Conservation (phyloP, 768 basidiomycete species). For the Rossbeevera mucosa region DNA sequence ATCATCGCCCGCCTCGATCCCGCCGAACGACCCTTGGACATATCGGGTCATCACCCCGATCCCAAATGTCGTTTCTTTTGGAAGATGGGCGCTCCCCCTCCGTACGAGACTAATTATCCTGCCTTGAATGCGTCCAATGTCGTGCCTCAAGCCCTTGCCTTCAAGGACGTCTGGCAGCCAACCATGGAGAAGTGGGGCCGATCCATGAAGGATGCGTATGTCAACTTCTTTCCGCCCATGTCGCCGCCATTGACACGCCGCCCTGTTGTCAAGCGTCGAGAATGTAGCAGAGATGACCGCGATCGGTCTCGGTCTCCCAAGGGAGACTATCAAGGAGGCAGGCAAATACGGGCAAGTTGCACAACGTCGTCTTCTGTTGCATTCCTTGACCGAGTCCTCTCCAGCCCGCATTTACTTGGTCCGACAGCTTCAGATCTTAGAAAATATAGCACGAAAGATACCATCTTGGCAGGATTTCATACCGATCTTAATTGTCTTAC, state of each 20-base stretch:
- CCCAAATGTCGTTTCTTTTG: conserved; percentile 96
- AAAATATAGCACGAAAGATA: conserved; percentile 73
- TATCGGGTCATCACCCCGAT: conserved; percentile 74
- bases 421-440: conserved; percentile 89
- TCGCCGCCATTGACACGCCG: not conserved
- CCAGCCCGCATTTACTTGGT: conserved; percentile 80
- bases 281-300: conserved; percentile 87
- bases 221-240: conserved; percentile 7
- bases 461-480: conserved; percentile 92
- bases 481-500: conserved; percentile 91
- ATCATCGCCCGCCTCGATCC: conserved; percentile 77
- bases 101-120: conserved; percentile 76
- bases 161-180: conserved; percentile 62
- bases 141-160: conserved; percentile 55
- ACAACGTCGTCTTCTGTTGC: not conserved
- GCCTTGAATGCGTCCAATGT: conserved; percentile 78
- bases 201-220: conserved; percentile 85
- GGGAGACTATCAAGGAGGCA: conserved; percentile 68
- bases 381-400: not conserved
- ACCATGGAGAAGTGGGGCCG: conserved; percentile 84
- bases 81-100: conserved; percentile 71
- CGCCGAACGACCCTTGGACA: conserved; percentile 80
- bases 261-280: conserved; percentile 54
- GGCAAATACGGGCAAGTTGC: conserved; percentile 74
- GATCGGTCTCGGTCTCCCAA: conserved; percentile 71